Evolutionary conservation across 1,284 basidiomycete species (phyloP), one percentile per base, ranked within the genome.

Genomic region (Thecaphora frezii): DNA sequence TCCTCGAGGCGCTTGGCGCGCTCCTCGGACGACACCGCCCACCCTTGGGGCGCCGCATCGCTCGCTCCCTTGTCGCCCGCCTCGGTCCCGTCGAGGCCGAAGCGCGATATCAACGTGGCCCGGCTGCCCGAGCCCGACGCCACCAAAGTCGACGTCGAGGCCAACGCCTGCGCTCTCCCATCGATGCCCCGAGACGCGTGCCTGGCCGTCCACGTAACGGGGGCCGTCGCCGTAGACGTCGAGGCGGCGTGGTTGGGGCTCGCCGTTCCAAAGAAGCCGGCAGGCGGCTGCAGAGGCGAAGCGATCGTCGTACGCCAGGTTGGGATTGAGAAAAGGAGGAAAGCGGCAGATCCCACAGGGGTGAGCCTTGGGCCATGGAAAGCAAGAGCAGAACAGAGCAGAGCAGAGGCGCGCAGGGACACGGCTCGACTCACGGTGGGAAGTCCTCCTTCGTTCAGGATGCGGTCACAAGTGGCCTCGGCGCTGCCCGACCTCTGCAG

Each of bases 391-490:
- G 33, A 8, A 16, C 33, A n/a, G n/a, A n/a, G n/a, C n/a, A n/a
- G n/a, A 36, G 33, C 33, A 36, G 18, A 36, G 18, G 33, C 33
- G 18, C 33, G 33, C 10, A 10, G 33, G 10, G 33, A 18, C 18
- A 36, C 33, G 33, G 33, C 18, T 10, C 33, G 33, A 38, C 43
- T 38, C 36, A 58, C 55, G 0, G 52, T 45, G 14, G 73, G 73
- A 4, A 76, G 65, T 39, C 58, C 67, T 26, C 73, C 73, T 23
- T 74, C 66, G 54, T 67, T 69, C 24, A 76, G 46, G 26, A 76
- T 76, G 18, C 57, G 51, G 42, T 76, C 72, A 21, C 70, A 73
- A 5, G 73, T 76, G 7, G 54, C 72, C 51, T 76, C 72, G 1
- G 66, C 70, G 30, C 59, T 69, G 9, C 73, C 68, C 0, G 69